phyloP scores from a whole-genome alignment of 768 basidiomycete genomes.

The Mycena vitilis region DNA sequence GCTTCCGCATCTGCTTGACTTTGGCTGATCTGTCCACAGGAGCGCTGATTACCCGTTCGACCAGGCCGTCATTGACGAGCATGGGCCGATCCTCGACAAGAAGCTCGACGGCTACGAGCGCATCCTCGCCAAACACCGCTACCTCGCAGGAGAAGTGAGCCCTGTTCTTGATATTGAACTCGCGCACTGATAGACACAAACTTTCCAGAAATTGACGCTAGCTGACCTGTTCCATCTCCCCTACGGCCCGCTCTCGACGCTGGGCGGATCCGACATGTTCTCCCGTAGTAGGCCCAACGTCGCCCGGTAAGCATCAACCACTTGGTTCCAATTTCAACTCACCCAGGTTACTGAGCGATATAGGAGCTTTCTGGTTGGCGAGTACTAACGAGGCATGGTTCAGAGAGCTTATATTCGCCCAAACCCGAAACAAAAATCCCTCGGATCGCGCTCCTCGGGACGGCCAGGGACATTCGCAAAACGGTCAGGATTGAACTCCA shows the following conservation, averaged over 20 bases:
- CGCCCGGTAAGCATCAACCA: not conserved
- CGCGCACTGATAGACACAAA: too few relatives aligned
- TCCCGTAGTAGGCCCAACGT: slow-evolving; percentile 13
- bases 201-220: slow-evolving; percentile 2
- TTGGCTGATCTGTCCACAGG: not conserved
- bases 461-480: too few relatives aligned
- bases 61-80: slow-evolving; percentile 38
- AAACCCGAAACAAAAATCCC: too few relatives aligned
- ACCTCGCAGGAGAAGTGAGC: slow-evolving; percentile 56
- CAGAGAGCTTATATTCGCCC: too few relatives aligned
- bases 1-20: not conserved
- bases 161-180: too few relatives aligned
- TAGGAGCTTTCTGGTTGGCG: slow-evolving; percentile 27
- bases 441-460: too few relatives aligned
- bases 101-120: slow-evolving; percentile 55
- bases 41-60: slow-evolving; percentile 36
- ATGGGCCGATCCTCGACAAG: slow-evolving; percentile 40
- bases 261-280: slow-evolving; percentile 13
- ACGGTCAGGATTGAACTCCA: too few relatives aligned
- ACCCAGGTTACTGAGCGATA: not conserved
- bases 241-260: slow-evolving; percentile 30
- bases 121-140: slow-evolving; percentile 55
- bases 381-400: too few relatives aligned
- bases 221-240: slow-evolving; percentile 52
- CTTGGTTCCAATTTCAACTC: not conserved